Percentiles rank a stretch among this genome's conserved stretches.
These are phyloP conservation scores for Hordeum pubiflorum DNA, from an alignment of 202 grass and related monocot genomes.

Conservation along the genomic window DNA sequence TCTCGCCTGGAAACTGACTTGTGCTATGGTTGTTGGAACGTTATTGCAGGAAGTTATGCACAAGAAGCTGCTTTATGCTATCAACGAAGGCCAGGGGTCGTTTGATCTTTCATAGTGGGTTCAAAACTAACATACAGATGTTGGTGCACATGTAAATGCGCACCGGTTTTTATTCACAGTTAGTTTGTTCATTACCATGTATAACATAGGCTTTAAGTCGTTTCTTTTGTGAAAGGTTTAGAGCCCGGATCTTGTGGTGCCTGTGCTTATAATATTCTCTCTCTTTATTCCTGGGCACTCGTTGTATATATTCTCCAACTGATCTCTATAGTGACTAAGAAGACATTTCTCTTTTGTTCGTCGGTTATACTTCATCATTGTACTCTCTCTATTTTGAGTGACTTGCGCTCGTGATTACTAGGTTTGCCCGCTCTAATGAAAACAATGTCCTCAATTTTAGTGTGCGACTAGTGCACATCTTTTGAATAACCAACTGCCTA, in stretches of 20 bases:
- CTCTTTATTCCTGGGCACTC: background rate
- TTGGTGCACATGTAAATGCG: conserved; percentile 8
- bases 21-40: background rate
- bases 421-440: too few relatives aligned
- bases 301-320: conserved; percentile 20
- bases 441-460: too few relatives aligned
- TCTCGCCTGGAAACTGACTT: background rate
- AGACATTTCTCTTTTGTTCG: conserved; percentile 6
- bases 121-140: conserved; percentile 39
- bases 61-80: conserved; percentile 86
- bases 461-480: too few relatives aligned
- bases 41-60: conserved; percentile 65
- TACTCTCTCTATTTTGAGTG: background rate
- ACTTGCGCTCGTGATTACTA: background rate
- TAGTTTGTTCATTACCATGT: conserved; percentile 22
- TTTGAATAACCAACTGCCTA: too few relatives aligned
- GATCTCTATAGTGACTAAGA: conserved; percentile 26
- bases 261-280: conserved; percentile 13
- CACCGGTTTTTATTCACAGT: background rate
- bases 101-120: conserved; percentile 83
- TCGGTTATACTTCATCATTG: background rate
- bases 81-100: conserved; percentile 84
- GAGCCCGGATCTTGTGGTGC: background rate
- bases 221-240: conserved; percentile 2
- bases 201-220: conserved; percentile 25